Evolutionary conservation across 139 green algal genomes (phyloP), one percentile per base, ranked within the genome.

Genomic region (Choricystis sp.): DNA sequence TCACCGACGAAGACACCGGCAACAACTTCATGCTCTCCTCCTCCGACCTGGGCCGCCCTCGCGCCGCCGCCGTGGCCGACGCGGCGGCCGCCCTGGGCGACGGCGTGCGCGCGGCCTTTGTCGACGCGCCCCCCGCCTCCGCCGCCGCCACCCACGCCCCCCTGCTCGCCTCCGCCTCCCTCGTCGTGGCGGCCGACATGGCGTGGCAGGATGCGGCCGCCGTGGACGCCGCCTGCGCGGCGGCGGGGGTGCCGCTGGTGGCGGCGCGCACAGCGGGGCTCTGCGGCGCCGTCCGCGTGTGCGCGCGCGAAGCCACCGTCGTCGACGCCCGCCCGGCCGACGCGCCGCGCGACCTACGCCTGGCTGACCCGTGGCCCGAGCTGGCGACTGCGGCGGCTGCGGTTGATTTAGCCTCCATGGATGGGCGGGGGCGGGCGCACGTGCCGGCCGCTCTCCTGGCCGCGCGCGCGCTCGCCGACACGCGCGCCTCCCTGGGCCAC

Each of bases 301-400:
- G 74, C 65, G 59, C 85, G 26, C 59, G 72, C 0, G 91, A 98
- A 77, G 80, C 91, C 59, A 59, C 31, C 14, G 78, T 98, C 0
- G 71, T 97, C 2, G 91, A 98, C 63, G 84, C 82, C 20, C 96
- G 94, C 63, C 91, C 89, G 19, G 91, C 98, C 69, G 89, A 79
- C 29, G 61, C 68, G 23, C 62, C 93, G 20, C 74, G 86, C 21
- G 90, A 98, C 66, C 71, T 98, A 3, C 70, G 86, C n/a, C 40
- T 97, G 23, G 68, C 83, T 56, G 59, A 69, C 19, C 89, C 91
- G 0, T 98, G 92, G 90, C 77, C 81, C 19, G 79, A 94, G 72
- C 77, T 98, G 60, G 19, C 62, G 21, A 29, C 71, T 1, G 79
- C 78, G 49, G 84, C 77, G 2, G 28, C 57, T 0, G 75, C 66